Percentiles rank a stretch among this genome's conserved stretches.
These are phyloP conservation scores for Aspergillus arachidicola DNA, from an alignment of 2,329 filamentous ascomycete species.

Conservation along the genomic window DNA sequence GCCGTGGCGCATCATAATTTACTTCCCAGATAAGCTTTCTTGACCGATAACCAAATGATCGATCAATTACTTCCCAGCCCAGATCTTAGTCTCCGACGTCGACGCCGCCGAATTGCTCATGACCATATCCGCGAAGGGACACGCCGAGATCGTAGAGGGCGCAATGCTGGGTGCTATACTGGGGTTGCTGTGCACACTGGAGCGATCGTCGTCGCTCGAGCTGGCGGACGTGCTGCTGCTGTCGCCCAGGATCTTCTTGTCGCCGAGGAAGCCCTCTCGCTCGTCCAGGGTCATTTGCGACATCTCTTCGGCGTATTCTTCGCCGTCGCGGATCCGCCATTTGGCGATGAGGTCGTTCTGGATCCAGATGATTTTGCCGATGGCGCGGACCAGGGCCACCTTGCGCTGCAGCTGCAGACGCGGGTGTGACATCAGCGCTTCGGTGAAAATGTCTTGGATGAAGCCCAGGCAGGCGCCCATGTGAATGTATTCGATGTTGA, in stretches of 20 bases:
- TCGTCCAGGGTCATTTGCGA: slow-evolving; percentile 52
- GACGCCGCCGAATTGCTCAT: slow-evolving; percentile 11
- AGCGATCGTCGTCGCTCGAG: slow-evolving; percentile 33
- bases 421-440: slow-evolving; percentile 73
- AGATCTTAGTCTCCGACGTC: slow-evolving; percentile 35
- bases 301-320: slow-evolving; percentile 57
- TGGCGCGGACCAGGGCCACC: slow-evolving; percentile 71
- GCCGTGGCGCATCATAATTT: background rate
- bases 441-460: slow-evolving; percentile 76
- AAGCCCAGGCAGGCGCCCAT: slow-evolving; percentile 72
- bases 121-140: slow-evolving; percentile 35
- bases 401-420: slow-evolving; percentile 68
- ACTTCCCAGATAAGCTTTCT: background rate
- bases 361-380: slow-evolving; percentile 83
- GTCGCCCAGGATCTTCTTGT: slow-evolving; percentile 57
- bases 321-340: slow-evolving; percentile 73
- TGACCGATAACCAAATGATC: background rate
- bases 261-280: slow-evolving; percentile 65
- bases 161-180: slow-evolving; percentile 19
- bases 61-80: slow-evolving; percentile 20
- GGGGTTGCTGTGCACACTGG: slow-evolving; percentile 26
- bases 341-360: slow-evolving; percentile 86
- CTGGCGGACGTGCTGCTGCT: slow-evolving; percentile 28
- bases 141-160: slow-evolving; percentile 25
- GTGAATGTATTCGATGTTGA: slow-evolving; percentile 81